Base-by-base conservation (phyloP, 495 filamentous ascomycete genomes). In the Penicillium herquei region DNA sequence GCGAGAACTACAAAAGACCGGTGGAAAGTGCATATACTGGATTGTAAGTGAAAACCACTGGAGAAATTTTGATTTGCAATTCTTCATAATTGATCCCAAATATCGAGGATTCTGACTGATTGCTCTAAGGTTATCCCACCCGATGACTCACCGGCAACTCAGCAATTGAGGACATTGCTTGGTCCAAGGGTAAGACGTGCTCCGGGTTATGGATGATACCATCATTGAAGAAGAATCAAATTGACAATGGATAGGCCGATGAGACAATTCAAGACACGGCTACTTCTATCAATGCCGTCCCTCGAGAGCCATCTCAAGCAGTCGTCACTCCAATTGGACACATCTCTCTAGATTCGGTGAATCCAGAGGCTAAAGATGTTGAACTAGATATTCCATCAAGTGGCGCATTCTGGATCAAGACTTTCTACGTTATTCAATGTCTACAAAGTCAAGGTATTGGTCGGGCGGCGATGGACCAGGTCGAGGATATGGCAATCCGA, bases 1-100 rank as follows among this genome's bases (percentile, higher is more conserved):
- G 64, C 51, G 33, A 42, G 44, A 57, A 6, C 18, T 44, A 8
- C 66, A 69, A 49, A 37, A 45, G 0, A 51, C 44, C 31, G 66
- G 66, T 31, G 39, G 49, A 6, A 69, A 67, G 17, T 66, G 63
- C 49, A 64, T 69, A 12, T 67, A 62, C 45, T 69, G 66, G 66
- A 69, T 69, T 56, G 66, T 69, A 26, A 61, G 66, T 59, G 14
- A 26, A 30, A 31, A 26, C 4, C 21, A 26, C n/a, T 35, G 9
- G 8, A 37, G 7, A 37, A n/a, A n/a, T n/a, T n/a, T 26, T 26
- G 21, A 1, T 4, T 1, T 4, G 21, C 21, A 26, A 26, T 26
- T 26, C 21, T 26, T 26, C 21, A 26, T 26, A 26, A 26, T 26
- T 26, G 21, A 26, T 26, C 21, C 21, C 21, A 26, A 26, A 26